phyloP scores from a whole-genome alignment of 805 yeast genomes.

The Saturnispora dispora region DNA sequence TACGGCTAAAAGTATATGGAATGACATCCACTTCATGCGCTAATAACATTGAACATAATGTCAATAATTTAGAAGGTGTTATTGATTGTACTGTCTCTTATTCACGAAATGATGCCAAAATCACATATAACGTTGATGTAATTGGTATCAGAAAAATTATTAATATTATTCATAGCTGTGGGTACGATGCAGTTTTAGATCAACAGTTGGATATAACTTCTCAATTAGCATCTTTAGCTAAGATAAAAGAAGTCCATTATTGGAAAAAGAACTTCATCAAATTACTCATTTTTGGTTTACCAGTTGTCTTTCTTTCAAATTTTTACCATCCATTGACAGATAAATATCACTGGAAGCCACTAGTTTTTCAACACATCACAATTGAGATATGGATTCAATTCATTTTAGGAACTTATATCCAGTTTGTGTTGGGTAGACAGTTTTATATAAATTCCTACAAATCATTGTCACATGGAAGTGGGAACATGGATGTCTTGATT shows the following conservation, averaged over 20 bases:
- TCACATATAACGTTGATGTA: conserved; percentile 40
- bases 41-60: conserved; percentile 37
- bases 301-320: conserved; percentile 47
- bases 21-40: conserved; percentile 55
- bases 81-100: conserved; percentile 39
- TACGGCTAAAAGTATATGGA: conserved; percentile 39
- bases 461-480: conserved; percentile 60
- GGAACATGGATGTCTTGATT: conserved; percentile 89
- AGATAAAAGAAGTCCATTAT: conserved; percentile 58
- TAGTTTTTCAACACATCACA: neutral
- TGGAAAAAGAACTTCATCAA: conserved; percentile 56
- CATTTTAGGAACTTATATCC: conserved; percentile 47
- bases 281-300: conserved; percentile 49
- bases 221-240: conserved; percentile 61
- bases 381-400: conserved; percentile 45
- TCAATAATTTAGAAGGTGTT: conserved; percentile 42
- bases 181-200: conserved; percentile 42
- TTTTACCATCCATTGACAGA: conserved; percentile 36
- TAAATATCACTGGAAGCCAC: conserved; percentile 52
- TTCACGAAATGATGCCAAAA: conserved; percentile 43
- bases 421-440: conserved; percentile 54
- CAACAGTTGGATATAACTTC: conserved; percentile 49
- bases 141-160: conserved; percentile 62
- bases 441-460: conserved; percentile 59
- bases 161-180: conserved; percentile 39